Conservation (phyloP, 164 flowering plant species). For the Magnolia changhungtana region DNA sequence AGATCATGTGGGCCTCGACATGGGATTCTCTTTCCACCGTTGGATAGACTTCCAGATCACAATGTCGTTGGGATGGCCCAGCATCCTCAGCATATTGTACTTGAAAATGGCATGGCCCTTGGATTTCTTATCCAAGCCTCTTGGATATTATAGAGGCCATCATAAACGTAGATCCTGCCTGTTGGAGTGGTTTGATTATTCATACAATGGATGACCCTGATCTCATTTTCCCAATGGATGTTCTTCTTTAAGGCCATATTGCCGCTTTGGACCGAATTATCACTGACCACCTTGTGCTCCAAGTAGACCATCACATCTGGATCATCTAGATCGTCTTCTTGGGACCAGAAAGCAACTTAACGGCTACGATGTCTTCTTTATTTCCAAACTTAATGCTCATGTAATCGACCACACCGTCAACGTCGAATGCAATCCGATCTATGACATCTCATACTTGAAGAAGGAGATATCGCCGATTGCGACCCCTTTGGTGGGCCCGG, state of each 20-base stretch:
- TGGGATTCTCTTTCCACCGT: slow-evolving; percentile 33
- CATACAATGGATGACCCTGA: slow-evolving; percentile 41
- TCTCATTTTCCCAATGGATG: slow-evolving; percentile 32
- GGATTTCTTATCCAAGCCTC: slow-evolving; percentile 41
- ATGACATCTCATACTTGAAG: slow-evolving; percentile 48
- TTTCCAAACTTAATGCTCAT: slow-evolving; percentile 22
- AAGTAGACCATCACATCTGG: slow-evolving; percentile 44
- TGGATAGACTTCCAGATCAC: slow-evolving; percentile 39
- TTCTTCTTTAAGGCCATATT: slow-evolving; percentile 57
- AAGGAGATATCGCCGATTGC: slow-evolving; percentile 7
- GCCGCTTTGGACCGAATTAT: slow-evolving; percentile 59
- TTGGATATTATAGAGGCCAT: slow-evolving; percentile 48
- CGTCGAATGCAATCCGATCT: slow-evolving; percentile 48
- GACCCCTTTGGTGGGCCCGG: too few species aligned
- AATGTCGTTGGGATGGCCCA: slow-evolving; percentile 45
- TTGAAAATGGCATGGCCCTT: too few species aligned
- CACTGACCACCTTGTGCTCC: slow-evolving; percentile 38
- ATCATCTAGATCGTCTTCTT: slow-evolving; percentile 44
- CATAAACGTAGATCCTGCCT: slow-evolving; percentile 44
- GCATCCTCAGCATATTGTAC: slow-evolving; percentile 31
- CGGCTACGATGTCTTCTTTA: slow-evolving; percentile 46
- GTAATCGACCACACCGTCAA: slow-evolving; percentile 52
- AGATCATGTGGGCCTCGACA: slow-evolving; percentile 29
- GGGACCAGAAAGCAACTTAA: slow-evolving; percentile 51
- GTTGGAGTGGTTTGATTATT: slow-evolving; percentile 28